Evolutionary conservation across 768 basidiomycete genomes (phyloP).

Genomic region (Boletellus sp.): DNA sequence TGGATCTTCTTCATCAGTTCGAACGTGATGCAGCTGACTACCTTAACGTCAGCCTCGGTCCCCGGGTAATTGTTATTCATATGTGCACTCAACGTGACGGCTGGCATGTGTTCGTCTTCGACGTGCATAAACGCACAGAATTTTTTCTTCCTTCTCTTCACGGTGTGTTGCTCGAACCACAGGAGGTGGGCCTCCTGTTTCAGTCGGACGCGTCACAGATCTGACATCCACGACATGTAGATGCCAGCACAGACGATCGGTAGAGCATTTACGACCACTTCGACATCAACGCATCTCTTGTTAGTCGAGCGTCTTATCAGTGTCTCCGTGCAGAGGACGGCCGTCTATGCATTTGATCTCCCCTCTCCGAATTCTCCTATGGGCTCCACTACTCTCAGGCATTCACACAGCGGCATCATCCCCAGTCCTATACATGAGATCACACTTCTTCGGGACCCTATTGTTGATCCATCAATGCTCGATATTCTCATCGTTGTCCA

Average conservation of each 20-base stretch:
- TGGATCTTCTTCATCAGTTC: slow-evolving; percentile 15
- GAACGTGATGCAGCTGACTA: not conserved
- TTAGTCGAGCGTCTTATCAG: slow-evolving; percentile 6
- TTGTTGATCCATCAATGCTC: slow-evolving; percentile 1
- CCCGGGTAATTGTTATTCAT: slow-evolving; percentile 9
- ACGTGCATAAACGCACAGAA: slow-evolving; percentile 7
- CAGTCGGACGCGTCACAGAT: no score
- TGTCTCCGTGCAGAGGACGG: slow-evolving; percentile 3
- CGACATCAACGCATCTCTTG: slow-evolving; percentile 20
- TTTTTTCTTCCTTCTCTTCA: slow-evolving; percentile 2
- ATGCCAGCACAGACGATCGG: not conserved
- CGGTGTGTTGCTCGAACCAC: not conserved
- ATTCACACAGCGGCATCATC: slow-evolving; percentile 12
- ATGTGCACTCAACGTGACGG: not conserved
- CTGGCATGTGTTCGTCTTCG: slow-evolving; percentile 6
- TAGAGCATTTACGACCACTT: slow-evolving; percentile 7
- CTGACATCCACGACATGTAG: not conserved
- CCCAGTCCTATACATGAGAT: not conserved
- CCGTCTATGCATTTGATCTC: slow-evolving; percentile 10
- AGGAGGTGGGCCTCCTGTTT: slow-evolving; percentile 1
- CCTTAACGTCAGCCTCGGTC: slow-evolving; percentile 7
- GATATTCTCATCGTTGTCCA: slow-evolving; percentile 11
- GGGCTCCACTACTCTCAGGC: not conserved
- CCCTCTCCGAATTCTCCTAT: not conserved
- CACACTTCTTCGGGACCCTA: slow-evolving; percentile 12